These are phyloP conservation scores for Colletotrichum limetticola DNA, from an alignment of 2,329 filamentous ascomycete genomes.

Conservation along the genomic window DNA sequence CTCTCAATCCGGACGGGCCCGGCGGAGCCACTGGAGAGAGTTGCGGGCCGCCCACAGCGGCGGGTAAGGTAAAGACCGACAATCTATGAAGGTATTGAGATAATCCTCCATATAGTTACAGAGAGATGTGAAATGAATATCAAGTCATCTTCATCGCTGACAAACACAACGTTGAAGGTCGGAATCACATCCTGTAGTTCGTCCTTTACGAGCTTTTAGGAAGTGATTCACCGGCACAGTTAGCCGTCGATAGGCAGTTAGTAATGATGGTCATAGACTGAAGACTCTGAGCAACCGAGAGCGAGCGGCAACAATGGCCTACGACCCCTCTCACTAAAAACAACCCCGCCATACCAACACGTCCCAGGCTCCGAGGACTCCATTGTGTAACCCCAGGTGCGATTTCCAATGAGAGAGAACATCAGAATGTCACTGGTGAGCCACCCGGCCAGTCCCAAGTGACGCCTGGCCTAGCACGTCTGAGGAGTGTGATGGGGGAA, in stretches of 20 bases:
- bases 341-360: constrained; percentile 17
- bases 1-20: constrained; percentile 12
- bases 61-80: background rate
- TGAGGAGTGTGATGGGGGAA: background rate
- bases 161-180: background rate
- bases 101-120: no score
- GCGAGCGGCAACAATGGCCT: background rate
- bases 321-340: constrained; percentile 1
- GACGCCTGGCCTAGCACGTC: constrained; percentile 10
- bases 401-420: background rate
- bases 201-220: background rate
- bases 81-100: background rate
- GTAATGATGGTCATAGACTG: no score
- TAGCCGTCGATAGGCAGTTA: constrained; percentile 6
- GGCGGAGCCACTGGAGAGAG: constrained; percentile 10
- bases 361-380: background rate
- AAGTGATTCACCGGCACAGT: constrained; percentile 12
- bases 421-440: constrained; percentile 9
- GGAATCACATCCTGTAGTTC: background rate
- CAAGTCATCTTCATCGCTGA: background rate
- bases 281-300: background rate
- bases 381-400: background rate
- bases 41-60: background rate
- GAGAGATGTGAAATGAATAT: background rate
- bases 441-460: constrained; percentile 3